phyloP scores from a whole-genome alignment of 2,329 filamentous ascomycete genomes.

The Aureobasidium sp. region DNA sequence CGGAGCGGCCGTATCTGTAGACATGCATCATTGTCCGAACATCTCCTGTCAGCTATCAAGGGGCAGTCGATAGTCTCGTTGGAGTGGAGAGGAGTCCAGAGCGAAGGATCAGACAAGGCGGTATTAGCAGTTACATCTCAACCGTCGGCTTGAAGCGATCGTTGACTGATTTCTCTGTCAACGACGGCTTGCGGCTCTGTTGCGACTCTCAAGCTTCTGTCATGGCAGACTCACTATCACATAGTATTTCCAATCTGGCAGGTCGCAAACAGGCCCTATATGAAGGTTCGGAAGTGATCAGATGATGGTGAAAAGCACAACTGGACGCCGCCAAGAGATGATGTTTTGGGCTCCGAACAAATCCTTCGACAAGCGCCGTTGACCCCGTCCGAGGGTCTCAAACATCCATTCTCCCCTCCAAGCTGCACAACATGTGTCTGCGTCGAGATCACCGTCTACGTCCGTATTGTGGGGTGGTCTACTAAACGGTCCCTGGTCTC shows the following conservation, averaged over 20 bases:
- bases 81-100: background rate
- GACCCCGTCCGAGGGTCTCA: background rate
- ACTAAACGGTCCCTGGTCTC: background rate
- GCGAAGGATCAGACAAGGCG: background rate
- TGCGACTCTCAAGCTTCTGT: background rate
- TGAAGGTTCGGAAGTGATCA: background rate
- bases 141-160: constrained; percentile 2
- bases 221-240: no score
- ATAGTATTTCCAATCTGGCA: fast-evolving
- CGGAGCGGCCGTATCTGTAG: background rate
- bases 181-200: background rate
- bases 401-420: background rate
- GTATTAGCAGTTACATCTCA: constrained; percentile 3
- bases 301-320: background rate
- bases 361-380: background rate
- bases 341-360: background rate
- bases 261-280: background rate
- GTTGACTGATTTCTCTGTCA: background rate
- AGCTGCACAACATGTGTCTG: background rate
- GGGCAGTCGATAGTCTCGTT: background rate
- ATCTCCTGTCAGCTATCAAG: background rate
- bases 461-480: background rate
- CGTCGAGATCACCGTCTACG: background rate
- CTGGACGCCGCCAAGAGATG: background rate
- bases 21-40: background rate